A percentile compares a stretch with the other conserved stretches of the same genome.
These are phyloP conservation scores for Buddleja alternifolia DNA, from an alignment of 257 asterid genomes.

Conservation along the genomic window DNA sequence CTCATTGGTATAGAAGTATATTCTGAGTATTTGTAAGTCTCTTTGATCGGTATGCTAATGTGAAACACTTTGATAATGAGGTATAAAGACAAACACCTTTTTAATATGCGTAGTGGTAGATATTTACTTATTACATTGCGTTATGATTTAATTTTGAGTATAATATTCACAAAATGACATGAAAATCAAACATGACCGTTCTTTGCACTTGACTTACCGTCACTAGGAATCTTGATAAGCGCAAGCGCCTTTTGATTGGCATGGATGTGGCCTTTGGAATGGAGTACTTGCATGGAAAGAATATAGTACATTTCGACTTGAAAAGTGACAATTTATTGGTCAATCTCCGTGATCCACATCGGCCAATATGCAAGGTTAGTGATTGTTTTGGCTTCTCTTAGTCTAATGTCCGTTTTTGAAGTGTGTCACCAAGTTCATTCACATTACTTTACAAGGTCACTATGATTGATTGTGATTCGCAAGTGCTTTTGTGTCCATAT, in stretches of 20 bases:
- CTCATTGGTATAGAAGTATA: background rate
- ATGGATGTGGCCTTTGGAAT: slow-evolving; percentile 99
- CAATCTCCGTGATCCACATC: slow-evolving; percentile 98
- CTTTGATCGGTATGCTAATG: background rate
- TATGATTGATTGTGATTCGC: background rate
- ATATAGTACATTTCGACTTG: slow-evolving; percentile 94
- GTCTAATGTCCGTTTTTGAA: background rate
- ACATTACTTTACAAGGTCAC: background rate
- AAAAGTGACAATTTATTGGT: slow-evolving; percentile 97
- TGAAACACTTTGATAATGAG: slow-evolving; percentile 7
- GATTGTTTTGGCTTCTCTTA: slow-evolving; percentile 1
- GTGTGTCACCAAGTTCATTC: slow-evolving; percentile 12
- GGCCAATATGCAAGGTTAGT: slow-evolving; percentile 98
- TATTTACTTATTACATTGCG: background rate
- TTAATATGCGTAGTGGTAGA: background rate
- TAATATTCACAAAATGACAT: background rate
- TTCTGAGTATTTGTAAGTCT: background rate
- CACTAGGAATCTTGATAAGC: slow-evolving; percentile 81
- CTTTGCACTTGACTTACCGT: slow-evolving; percentile 18
- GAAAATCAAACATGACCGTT: slow-evolving; percentile 16
- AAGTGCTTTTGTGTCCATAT: background rate
- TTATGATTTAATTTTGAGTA: slow-evolving; percentile 19
- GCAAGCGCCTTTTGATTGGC: slow-evolving; percentile 87
- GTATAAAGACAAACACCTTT: background rate
- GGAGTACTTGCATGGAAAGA: slow-evolving; percentile 98